These are phyloP conservation scores for Penicillium sp. DNA, from an alignment of 2,329 filamentous ascomycete genomes.

Conservation along the genomic window DNA sequence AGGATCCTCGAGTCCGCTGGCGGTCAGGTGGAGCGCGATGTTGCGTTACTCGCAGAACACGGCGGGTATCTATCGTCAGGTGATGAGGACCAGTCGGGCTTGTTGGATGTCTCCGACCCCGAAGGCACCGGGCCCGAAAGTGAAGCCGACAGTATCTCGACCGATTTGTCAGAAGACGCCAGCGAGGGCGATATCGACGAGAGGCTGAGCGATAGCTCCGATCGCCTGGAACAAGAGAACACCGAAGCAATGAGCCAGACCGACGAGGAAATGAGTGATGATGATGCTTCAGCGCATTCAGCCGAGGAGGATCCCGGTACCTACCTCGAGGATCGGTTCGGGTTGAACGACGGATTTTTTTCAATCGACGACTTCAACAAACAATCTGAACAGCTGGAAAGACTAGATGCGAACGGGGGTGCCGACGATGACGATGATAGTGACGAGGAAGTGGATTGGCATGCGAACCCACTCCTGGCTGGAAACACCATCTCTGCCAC, in stretches of 20 bases:
- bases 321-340: slow-evolving; percentile 68
- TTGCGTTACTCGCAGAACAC: slow-evolving; percentile 36
- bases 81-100: slow-evolving; percentile 6
- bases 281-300: slow-evolving; percentile 14
- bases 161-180: slow-evolving; percentile 11
- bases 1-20: slow-evolving; percentile 68
- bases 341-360: slow-evolving; percentile 96
- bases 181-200: slow-evolving; percentile 15
- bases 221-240: slow-evolving; percentile 6
- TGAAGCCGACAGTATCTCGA: slow-evolving; percentile 11
- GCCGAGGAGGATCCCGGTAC: slow-evolving; percentile 46
- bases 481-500: slow-evolving; percentile 11
- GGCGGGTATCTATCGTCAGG: slow-evolving; percentile 7
- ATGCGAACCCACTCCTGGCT: slow-evolving; percentile 64
- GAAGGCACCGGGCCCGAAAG: slow-evolving; percentile 16
- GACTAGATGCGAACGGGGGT: slow-evolving; percentile 74
- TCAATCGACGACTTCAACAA: slow-evolving; percentile 97
- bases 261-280: slow-evolving; percentile 8
- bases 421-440: slow-evolving; percentile 68
- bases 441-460: slow-evolving; percentile 90
- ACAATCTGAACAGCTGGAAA: slow-evolving; percentile 82
- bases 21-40: slow-evolving; percentile 50
- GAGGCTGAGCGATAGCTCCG: slow-evolving; percentile 10
- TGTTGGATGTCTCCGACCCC: slow-evolving; percentile 10
- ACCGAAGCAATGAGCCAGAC: slow-evolving; percentile 6